Base-by-base conservation (phyloP, 768 basidiomycete genomes). In the Tephrocybe rancida region DNA sequence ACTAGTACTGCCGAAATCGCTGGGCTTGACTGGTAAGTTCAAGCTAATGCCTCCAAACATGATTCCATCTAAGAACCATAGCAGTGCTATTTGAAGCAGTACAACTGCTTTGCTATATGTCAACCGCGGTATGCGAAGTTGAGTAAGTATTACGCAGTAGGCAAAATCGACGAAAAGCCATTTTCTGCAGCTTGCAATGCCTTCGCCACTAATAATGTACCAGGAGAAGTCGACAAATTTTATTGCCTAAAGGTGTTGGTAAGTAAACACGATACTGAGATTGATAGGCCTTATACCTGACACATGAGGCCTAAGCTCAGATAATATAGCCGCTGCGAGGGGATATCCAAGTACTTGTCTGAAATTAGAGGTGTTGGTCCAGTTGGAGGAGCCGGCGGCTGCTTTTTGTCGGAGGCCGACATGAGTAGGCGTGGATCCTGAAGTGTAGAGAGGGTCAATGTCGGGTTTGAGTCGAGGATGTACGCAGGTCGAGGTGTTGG, bases 241-340 rank as follows among this genome's bases (percentile, higher is more conserved):
- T 57, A 90, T 75, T 24, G 89, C 82, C 92, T 95, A 42, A 18
- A 45, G 34, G 43, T 27, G 30, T 24, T 52, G 38, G 41, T 25
- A 19, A 44, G 46, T 32, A 16, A 48, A 30, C 5, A 30, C 5
- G 29, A 13, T 13, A 30, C 29, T 3, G 8, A n/a, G 19, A 43
- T 22, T 14, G 25, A 34, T 39, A 45, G 37, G 41, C 44, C 39
- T 46, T 78, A 50, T 57, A 89, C 92, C 79, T 95, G 92, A 29
- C 90, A 76, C 2, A 93, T 75, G 35, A 86, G 79, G 7, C 87
- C 89, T 22, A 93, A 70, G 55, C 91, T 88, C 39, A 92, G 75
- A 57, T 81, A 80, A 62, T 95, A 92, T 5, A 90, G 79, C 45
- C 94, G 79, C 66, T 93, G 90, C 14, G 90, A 86, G 19, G 90